phyloP scores from a whole-genome alignment of 352 stramenopile species.

The Phytophthora vignae region DNA sequence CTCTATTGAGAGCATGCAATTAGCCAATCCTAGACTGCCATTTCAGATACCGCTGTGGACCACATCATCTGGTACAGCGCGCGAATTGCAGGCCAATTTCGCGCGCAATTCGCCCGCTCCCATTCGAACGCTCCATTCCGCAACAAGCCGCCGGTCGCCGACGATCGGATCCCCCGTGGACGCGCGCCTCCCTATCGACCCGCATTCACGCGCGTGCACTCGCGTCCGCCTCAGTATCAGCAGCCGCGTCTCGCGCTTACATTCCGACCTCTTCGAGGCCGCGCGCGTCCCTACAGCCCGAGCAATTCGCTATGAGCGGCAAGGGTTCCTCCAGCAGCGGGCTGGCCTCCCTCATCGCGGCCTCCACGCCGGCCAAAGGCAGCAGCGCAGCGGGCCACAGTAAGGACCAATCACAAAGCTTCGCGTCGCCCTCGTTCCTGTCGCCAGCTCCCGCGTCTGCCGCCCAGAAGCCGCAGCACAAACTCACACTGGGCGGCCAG shows the following conservation, averaged over 20 bases:
- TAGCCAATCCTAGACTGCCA: not conserved
- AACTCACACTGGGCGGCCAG: slow-evolving; percentile 51
- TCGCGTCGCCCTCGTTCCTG: slow-evolving; percentile 51
- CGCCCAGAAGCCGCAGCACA: slow-evolving; percentile 34
- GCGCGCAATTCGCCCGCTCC: not conserved
- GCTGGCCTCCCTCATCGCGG: no score
- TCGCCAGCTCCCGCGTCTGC: slow-evolving; percentile 42
- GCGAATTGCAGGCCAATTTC: slow-evolving; percentile 4
- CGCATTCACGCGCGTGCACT: not conserved
- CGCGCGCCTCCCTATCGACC: no score
- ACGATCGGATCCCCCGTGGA: no score
- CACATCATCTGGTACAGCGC: not conserved
- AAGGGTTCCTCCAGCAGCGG: not conserved
- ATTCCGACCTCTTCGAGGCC: not conserved
- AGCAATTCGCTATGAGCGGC: slow-evolving; percentile 25
- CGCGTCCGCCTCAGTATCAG: not conserved
- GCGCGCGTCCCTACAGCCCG: slow-evolving; percentile 6
- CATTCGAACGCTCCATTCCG: slow-evolving; percentile 11
- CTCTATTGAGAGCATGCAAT: not conserved
- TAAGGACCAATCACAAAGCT: slow-evolving; percentile 2
- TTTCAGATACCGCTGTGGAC: not conserved
- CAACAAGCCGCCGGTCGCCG: slow-evolving; percentile 1
- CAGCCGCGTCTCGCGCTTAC: not conserved
- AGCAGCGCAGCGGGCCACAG: no score
- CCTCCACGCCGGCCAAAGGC: no score